These are phyloP conservation scores for Kandelia obovata DNA, from an alignment of 345 rosid genomes.

Conservation along the genomic window DNA sequence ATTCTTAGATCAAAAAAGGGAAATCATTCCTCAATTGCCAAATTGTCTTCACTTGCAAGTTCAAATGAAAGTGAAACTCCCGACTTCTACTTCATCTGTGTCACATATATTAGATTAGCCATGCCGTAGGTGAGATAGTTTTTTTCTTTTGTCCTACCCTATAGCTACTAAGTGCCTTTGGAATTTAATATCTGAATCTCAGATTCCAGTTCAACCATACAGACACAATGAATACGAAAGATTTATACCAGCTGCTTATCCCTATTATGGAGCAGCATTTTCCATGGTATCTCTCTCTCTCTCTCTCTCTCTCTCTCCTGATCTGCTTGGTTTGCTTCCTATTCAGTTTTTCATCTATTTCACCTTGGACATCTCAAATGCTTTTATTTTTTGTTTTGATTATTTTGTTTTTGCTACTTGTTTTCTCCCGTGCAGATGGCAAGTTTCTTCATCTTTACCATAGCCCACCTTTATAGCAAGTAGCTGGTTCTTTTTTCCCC, in stretches of 20 bases:
- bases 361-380: no score
- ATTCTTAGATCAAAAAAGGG: no score
- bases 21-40: no score
- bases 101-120: not conserved
- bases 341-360: not conserved
- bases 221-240: slow-evolving; percentile 62
- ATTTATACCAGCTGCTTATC: slow-evolving; percentile 58
- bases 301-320: not conserved
- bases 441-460: slow-evolving; percentile 57
- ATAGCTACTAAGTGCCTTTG: not conserved
- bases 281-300: slow-evolving; percentile 33
- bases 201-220: slow-evolving; percentile 61
- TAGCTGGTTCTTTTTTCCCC: not conserved
- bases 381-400: not conserved
- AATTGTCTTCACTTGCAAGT: no score
- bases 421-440: slow-evolving; percentile 42
- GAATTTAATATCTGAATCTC: slow-evolving; percentile 16
- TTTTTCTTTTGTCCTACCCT: not conserved
- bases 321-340: not conserved
- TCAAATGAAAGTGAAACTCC: no score
- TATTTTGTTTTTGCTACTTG: not conserved
- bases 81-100: not conserved
- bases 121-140: not conserved
- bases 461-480: slow-evolving; percentile 49
- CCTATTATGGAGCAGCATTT: slow-evolving; percentile 63